Evolutionary conservation across 176 grass and related monocot species (phyloP), one percentile per base, ranked within the genome.

Genomic region (Bolboschoenus planiculmis): DNA sequence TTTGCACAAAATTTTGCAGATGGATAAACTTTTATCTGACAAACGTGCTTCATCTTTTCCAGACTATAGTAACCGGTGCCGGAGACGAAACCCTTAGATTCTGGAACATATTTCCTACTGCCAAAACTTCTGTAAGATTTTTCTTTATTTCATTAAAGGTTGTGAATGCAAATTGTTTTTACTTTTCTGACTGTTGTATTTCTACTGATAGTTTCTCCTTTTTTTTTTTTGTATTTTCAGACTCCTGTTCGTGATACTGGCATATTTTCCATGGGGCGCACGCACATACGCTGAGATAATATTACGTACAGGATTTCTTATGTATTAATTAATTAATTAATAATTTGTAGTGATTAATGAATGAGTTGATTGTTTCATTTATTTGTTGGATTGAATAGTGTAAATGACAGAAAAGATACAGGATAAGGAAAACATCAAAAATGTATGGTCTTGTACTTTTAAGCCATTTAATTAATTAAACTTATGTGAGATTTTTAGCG

Each of bases 51-150:
- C 40, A 20, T 42, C 23, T 47, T 81, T 83, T 92, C 59, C 84
- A 98, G 92, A 95, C 92, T 27, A 91, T 98, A 88, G 96, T 95
- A 78, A 98, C 96, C 18, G 96, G 92, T 70, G 96, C 96, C 0
- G 92, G 96, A 0, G 96, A 98, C 1, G 96, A 98, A 84, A 98
- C 96, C 54, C 85, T 98, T 10, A 87, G 96, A 82, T 99, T 97
- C 78, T 99, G 92, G 92, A 99, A 95, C 82, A 89, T 99, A 27
- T 99, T 99, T 82, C 96, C 96, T 76, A 94, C 91, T 7, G 71
- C 88, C 81, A 99, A 95, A 85, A 76, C 90, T 1, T 91, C 87
- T 80, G 96, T 95, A 90, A 34, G 74, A n/a, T 78, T 40, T 58
- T 50, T 48, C 1, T 76, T 40, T 8, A 4, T 74, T 83, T 31